Conservation (phyloP, 2,329 filamentous ascomycete genomes). For the Emmonsia crescens region DNA sequence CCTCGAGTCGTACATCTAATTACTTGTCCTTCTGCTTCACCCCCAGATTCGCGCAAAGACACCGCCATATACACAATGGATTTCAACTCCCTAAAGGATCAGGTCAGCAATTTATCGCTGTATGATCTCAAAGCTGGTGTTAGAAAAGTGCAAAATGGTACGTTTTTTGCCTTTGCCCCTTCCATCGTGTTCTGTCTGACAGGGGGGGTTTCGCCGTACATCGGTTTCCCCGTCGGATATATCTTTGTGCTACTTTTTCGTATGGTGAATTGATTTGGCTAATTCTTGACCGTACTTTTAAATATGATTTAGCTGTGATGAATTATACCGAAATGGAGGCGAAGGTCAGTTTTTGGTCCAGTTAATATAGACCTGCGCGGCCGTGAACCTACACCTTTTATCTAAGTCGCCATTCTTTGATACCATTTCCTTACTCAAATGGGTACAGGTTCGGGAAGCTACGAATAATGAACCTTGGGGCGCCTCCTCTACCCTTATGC, state of each 20-base stretch:
- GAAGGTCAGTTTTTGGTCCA: slow-evolving; percentile 36
- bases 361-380: slow-evolving; percentile 6
- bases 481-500: slow-evolving; percentile 72
- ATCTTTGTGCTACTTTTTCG: not conserved
- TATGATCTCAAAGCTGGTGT: slow-evolving; percentile 94
- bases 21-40: not conserved
- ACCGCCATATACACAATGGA: slow-evolving; percentile 51
- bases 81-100: slow-evolving; percentile 70
- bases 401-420: not conserved
- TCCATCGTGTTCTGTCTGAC: not conserved
- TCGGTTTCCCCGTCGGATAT: not conserved
- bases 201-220: not conserved
- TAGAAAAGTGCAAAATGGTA: slow-evolving; percentile 94
- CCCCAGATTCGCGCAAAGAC: not conserved
- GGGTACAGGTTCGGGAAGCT: slow-evolving; percentile 75
- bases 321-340: slow-evolving; percentile 93
- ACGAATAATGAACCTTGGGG: slow-evolving; percentile 99
- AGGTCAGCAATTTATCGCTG: slow-evolving; percentile 82
- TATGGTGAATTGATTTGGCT: slow-evolving; percentile 1
- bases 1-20: not conserved
- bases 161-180: slow-evolving; percentile 3
- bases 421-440: slow-evolving; percentile 15
- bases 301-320: slow-evolving; percentile 64
- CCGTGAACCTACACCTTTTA: not conserved
- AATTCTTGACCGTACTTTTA: slow-evolving; percentile 2